Evolutionary conservation across 2,329 filamentous ascomycete species (phyloP).

Genomic region (Simplicillium aogashimaense): DNA sequence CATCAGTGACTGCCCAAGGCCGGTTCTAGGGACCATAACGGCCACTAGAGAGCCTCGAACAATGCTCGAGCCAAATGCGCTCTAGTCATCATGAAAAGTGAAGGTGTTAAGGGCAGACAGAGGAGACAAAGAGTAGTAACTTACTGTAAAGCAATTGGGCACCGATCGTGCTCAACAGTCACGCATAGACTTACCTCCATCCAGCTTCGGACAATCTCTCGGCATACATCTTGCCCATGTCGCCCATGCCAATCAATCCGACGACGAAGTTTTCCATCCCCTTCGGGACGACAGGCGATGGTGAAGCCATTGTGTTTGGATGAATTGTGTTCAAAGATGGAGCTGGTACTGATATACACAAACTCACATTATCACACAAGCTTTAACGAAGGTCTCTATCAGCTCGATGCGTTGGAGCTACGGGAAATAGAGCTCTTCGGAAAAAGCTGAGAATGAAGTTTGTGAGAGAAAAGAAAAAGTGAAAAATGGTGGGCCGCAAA

Average conservation of each 20-base stretch:
- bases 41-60: slow-evolving; percentile 49
- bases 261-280: slow-evolving; percentile 64
- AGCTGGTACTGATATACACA: no score
- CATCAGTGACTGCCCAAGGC: slow-evolving; percentile 81
- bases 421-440: slow-evolving; percentile 5
- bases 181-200: slow-evolving; percentile 63
- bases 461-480: slow-evolving; percentile 4
- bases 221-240: slow-evolving; percentile 99
- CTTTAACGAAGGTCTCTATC: background rate
- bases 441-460: slow-evolving; percentile 7
- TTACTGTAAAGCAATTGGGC: slow-evolving; percentile 23
- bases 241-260: slow-evolving; percentile 97
- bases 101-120: slow-evolving; percentile 2
- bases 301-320: background rate
- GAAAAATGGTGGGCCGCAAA: slow-evolving; percentile 1
- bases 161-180: background rate
- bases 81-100: slow-evolving; percentile 88
- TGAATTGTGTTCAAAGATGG: no score
- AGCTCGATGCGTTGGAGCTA: background rate
- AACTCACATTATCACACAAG: background rate
- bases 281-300: slow-evolving; percentile 16
- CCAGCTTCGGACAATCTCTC: slow-evolving; percentile 78
- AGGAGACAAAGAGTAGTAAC: slow-evolving; percentile 12
- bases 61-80: slow-evolving; percentile 99
- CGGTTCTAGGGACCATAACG: slow-evolving; percentile 65